These are phyloP conservation scores for Picocystis sp. DNA, from an alignment of 163 green algal genomes.

Conservation along the genomic window DNA sequence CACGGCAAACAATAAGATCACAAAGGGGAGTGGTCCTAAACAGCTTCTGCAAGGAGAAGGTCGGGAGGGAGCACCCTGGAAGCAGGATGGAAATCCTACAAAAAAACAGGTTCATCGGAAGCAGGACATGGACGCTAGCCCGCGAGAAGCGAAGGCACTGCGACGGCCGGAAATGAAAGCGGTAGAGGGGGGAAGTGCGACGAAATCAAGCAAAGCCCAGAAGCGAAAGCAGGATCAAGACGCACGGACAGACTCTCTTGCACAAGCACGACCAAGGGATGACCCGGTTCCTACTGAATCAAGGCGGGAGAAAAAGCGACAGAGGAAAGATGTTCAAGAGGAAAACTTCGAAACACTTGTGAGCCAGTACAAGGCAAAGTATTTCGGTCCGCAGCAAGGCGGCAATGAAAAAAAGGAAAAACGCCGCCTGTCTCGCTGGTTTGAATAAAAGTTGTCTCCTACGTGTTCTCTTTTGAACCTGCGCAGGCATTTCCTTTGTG, in stretches of 20 bases:
- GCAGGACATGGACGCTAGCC: background rate
- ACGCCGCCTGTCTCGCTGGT: too few species aligned
- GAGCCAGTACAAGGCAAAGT: slow-evolving; percentile 5
- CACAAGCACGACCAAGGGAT: background rate
- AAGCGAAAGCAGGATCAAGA: background rate
- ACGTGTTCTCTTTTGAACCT: too few species aligned
- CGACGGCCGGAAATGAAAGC: background rate
- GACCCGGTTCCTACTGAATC: background rate
- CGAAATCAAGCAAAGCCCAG: background rate
- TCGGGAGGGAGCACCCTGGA: background rate
- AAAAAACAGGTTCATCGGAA: background rate
- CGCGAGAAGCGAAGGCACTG: background rate
- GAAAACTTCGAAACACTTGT: slow-evolving; percentile 5
- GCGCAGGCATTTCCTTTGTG: too few species aligned
- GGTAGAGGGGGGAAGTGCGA: background rate
- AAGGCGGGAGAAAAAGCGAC: background rate
- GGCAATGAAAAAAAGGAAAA: too few species aligned
- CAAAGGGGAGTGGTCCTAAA: background rate
- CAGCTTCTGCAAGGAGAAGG: background rate
- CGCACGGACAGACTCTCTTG: background rate
- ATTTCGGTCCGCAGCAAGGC: background rate
- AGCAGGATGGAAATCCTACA: background rate
- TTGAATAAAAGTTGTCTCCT: too few species aligned
- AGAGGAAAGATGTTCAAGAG: background rate
- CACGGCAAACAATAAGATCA: background rate